Evolutionary conservation across 1,284 basidiomycete species (phyloP).

Genomic region (Moniliophthora roreri): DNA sequence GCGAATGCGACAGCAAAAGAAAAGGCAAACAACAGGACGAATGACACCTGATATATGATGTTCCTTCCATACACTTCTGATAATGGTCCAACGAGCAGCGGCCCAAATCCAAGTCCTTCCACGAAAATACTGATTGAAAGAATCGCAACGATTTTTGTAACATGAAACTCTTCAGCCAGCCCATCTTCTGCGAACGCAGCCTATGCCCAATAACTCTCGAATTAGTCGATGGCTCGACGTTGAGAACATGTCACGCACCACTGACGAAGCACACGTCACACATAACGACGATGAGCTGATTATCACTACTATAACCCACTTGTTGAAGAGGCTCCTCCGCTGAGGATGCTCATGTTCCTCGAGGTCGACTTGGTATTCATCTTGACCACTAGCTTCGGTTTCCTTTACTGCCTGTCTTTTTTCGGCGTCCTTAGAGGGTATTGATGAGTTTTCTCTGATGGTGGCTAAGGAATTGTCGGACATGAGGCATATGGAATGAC

Average conservation of each 20-base stretch:
- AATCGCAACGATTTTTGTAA: constrained; percentile 64
- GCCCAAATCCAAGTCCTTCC: constrained; percentile 42
- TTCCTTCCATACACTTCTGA: constrained; percentile 60
- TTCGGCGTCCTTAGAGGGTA: too few relatives aligned
- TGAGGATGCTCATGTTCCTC: constrained; percentile 47
- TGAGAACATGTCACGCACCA: constrained; percentile 41
- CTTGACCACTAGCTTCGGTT: too few relatives aligned
- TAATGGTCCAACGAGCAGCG: constrained; percentile 55
- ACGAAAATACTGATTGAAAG: constrained; percentile 75
- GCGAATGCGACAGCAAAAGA: constrained; percentile 71
- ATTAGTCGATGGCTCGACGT: background rate
- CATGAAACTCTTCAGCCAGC: constrained; percentile 57
- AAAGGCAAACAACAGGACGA: constrained; percentile 47
- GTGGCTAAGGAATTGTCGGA: too few relatives aligned
- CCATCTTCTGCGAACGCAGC: constrained; percentile 68
- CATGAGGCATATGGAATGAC: too few relatives aligned
- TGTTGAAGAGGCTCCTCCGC: constrained; percentile 39
- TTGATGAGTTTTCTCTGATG: too few relatives aligned
- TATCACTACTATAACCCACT: constrained; percentile 59
- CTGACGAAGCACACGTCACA: constrained; percentile 71
- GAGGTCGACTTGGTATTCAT: constrained; percentile 9
- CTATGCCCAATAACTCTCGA: constrained; percentile 28
- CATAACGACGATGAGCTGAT: constrained; percentile 58
- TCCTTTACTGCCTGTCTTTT: too few relatives aligned
- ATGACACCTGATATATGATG: constrained; percentile 52